Conservation (phyloP, 495 filamentous ascomycete genomes). For the Hypomontagnella submonticulosa region DNA sequence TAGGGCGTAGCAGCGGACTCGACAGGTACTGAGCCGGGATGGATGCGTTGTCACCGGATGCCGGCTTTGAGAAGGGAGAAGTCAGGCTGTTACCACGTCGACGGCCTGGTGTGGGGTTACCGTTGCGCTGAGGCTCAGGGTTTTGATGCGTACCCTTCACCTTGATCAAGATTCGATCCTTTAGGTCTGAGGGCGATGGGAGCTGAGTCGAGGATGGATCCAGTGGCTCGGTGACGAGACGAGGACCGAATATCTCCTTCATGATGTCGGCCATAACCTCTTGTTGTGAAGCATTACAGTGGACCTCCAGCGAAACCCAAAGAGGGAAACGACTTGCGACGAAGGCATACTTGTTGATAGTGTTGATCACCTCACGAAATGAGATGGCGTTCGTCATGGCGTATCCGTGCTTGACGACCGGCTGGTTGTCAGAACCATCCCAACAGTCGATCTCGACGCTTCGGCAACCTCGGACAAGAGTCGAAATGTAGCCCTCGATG, state of each 20-base stretch:
- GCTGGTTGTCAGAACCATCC: constrained; percentile 88
- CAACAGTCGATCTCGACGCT: constrained; percentile 98
- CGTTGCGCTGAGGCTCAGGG: constrained; percentile 52
- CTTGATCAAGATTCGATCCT: constrained; percentile 87
- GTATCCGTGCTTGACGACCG: constrained; percentile 89
- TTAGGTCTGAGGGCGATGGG: constrained; percentile 87
- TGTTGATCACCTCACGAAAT: constrained; percentile 89
- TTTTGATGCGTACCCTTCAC: constrained; percentile 74
- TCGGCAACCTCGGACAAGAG: constrained; percentile 87
- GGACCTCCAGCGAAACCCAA: constrained; percentile 94
- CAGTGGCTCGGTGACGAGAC: constrained; percentile 79
- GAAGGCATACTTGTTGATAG: constrained; percentile 94
- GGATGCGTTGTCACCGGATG: constrained; percentile 63
- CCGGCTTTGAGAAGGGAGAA: constrained; percentile 74
- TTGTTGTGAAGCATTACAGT: constrained; percentile 87
- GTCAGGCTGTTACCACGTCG: constrained; percentile 81
- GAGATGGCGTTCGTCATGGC: constrained; percentile 87
- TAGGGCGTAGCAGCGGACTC: constrained; percentile 63
- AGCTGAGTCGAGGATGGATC: constrained; percentile 71
- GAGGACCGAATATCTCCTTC: constrained; percentile 79
- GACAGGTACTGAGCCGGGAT: constrained; percentile 65
- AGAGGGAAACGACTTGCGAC: constrained; percentile 81
- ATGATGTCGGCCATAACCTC: constrained; percentile 90
- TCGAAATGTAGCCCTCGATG: constrained; percentile 91
- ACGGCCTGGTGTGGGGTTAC: constrained; percentile 60